Conservation (phyloP, 768 basidiomycete species). For the Leccinellum rugosiceps region DNA sequence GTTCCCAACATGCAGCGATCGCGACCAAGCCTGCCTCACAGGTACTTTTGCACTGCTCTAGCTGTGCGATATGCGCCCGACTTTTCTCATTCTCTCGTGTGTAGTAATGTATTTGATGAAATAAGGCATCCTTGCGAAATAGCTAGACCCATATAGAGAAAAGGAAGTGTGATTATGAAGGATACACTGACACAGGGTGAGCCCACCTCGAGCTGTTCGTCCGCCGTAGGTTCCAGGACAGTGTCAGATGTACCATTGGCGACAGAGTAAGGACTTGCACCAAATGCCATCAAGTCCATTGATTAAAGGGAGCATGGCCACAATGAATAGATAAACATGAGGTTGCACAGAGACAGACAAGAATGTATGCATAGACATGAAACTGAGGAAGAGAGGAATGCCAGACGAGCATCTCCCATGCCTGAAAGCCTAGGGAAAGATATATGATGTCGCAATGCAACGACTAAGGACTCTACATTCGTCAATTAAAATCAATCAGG, state of each 20-base stretch:
- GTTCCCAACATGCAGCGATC: conserved; percentile 77
- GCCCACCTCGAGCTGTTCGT: conserved; percentile 64
- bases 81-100: conserved; percentile 69
- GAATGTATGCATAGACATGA: too few species aligned
- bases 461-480: too few species aligned
- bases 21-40: conserved; percentile 71
- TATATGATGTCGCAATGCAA: too few species aligned
- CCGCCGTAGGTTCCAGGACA: conserved; percentile 45
- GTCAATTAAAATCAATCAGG: too few species aligned
- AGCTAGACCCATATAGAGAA: conserved; percentile 42
- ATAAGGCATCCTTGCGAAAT: conserved; percentile 85
- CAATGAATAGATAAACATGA: too few species aligned
- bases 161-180: conserved; percentile 22
- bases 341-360: too few species aligned
- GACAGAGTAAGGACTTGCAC: conserved; percentile 30
- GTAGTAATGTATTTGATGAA: conserved; percentile 79
- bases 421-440: too few species aligned
- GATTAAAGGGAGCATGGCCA: too few species aligned
- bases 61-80: conserved; percentile 53
- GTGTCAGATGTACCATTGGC: conserved; percentile 38
- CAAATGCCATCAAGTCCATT: neutral
- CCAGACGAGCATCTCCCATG: too few species aligned
- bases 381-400: too few species aligned
- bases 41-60: conserved; percentile 64
- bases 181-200: conserved; percentile 19